These are phyloP conservation scores for Hortiboletus flavorubellus DNA, from an alignment of 768 basidiomycete species.

Conservation along the genomic window DNA sequence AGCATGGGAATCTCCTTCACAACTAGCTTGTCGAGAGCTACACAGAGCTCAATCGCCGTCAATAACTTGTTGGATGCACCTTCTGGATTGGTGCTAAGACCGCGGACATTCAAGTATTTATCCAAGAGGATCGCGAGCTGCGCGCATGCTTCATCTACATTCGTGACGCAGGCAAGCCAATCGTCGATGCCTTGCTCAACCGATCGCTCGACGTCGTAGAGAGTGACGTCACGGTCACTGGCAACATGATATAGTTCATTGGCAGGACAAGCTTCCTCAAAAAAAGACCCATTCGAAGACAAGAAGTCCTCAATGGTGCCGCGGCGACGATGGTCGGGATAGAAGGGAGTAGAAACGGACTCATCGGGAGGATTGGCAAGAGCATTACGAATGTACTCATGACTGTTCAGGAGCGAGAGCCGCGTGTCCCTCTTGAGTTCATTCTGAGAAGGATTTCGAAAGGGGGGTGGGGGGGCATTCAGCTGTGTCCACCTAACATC, in stretches of 20 bases:
- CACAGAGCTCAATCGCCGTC: conserved; percentile 31
- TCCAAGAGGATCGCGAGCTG: too few relatives aligned
- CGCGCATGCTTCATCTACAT: conserved; percentile 1
- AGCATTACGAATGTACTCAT: neutral
- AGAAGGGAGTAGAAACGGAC: neutral
- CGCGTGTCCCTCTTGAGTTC: neutral
- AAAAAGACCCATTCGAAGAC: conserved; percentile 5
- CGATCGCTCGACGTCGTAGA: conserved; percentile 37
- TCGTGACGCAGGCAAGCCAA: conserved; percentile 27
- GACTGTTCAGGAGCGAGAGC: neutral
- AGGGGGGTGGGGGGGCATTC: neutral
- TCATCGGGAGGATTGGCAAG: neutral
- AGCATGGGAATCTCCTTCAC: conserved; percentile 26
- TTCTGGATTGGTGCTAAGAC: too few relatives aligned
- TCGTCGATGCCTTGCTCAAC: conserved; percentile 29
- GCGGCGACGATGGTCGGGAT: neutral
- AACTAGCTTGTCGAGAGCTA: conserved; percentile 30
- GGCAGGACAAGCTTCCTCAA: too few relatives aligned
- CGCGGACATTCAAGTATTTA: too few relatives aligned
- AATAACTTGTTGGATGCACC: conserved; percentile 39
- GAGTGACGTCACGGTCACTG: conserved; percentile 14
- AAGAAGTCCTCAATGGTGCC: conserved; percentile 13
- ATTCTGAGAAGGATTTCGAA: neutral
- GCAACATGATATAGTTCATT: too few relatives aligned
- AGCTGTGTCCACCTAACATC: neutral